phyloP scores from a whole-genome alignment of 1,139 yeast species.

The Torulaspora pretoriensis region DNA sequence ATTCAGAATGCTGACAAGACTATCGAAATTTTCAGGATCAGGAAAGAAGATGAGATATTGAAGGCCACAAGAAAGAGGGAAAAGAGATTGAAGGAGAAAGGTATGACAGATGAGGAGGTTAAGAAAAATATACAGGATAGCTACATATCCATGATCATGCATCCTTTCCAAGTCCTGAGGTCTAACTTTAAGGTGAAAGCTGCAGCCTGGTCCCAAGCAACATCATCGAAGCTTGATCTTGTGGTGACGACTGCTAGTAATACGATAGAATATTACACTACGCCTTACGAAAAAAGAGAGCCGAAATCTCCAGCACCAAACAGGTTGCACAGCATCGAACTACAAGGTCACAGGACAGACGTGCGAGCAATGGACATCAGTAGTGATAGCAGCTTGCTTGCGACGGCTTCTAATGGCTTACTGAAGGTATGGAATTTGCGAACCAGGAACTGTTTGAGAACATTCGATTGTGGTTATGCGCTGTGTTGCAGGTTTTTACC shows the following conservation, averaged over 20 bases:
- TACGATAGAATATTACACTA: slow-evolving; percentile 62
- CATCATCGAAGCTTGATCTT: slow-evolving; percentile 51
- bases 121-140: slow-evolving; percentile 50
- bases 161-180: slow-evolving; percentile 61
- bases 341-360: slow-evolving; percentile 86
- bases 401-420: slow-evolving; percentile 87
- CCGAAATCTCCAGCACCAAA: slow-evolving; percentile 43
- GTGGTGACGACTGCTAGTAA: slow-evolving; percentile 67
- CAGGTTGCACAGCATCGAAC: slow-evolving; percentile 57
- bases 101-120: slow-evolving; percentile 61
- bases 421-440: slow-evolving; percentile 83
- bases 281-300: slow-evolving; percentile 48
- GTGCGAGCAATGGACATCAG: slow-evolving; percentile 79
- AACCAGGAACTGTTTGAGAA: slow-evolving; percentile 71
- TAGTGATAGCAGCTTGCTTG: slow-evolving; percentile 72
- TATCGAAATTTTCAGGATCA: slow-evolving; percentile 73
- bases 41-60: slow-evolving; percentile 72
- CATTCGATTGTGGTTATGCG: slow-evolving; percentile 87
- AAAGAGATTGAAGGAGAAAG: slow-evolving; percentile 71
- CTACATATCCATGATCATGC: slow-evolving; percentile 54
- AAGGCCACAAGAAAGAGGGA: slow-evolving; percentile 77
- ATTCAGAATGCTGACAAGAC: slow-evolving; percentile 78
- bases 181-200: slow-evolving; percentile 54
- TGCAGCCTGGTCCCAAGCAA: slow-evolving; percentile 49
- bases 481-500: slow-evolving; percentile 79